A percentile compares a stretch with the other conserved stretches of the same genome.
Conservation (phyloP, 495 filamentous ascomycete species). For the Talaromyces ruber region DNA sequence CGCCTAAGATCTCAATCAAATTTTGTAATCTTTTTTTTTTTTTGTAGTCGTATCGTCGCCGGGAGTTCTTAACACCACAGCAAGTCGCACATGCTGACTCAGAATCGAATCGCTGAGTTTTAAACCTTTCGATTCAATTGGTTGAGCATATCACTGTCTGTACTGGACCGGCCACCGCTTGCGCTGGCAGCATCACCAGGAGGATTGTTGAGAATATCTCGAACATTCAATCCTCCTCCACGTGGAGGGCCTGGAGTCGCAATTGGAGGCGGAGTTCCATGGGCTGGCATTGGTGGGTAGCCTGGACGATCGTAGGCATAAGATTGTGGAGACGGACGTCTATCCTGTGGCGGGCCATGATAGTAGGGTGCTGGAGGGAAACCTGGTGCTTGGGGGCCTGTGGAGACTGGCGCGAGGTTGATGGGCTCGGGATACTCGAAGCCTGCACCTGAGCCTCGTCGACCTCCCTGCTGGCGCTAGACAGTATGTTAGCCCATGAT, state of each 20-base stretch:
- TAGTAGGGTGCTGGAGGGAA: slow-evolving; percentile 44
- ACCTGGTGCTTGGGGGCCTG: slow-evolving; percentile 37
- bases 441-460: slow-evolving; percentile 38
- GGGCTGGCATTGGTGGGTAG: slow-evolving; percentile 33
- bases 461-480: slow-evolving; percentile 33
- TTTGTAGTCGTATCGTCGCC: neutral
- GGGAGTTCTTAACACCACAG: neutral
- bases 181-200: slow-evolving; percentile 20
- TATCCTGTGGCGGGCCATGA: slow-evolving; percentile 31
- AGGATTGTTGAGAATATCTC: slow-evolving; percentile 40
- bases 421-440: slow-evolving; percentile 49
- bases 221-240: slow-evolving; percentile 43
- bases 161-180: slow-evolving; percentile 37
- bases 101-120: slow-evolving; percentile 12
- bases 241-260: slow-evolving; percentile 26
- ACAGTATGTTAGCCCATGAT: slow-evolving; percentile 10
- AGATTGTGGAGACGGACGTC: slow-evolving; percentile 42
- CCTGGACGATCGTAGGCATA: slow-evolving; percentile 41
- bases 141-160: slow-evolving; percentile 50
- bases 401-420: slow-evolving; percentile 44
- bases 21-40: neutral
- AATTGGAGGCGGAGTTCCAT: slow-evolving; percentile 30
- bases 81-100: neutral
- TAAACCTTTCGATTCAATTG: slow-evolving; percentile 40
- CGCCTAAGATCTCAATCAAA: neutral